Evolutionary conservation across 2,329 filamentous ascomycete genomes (phyloP), one percentile per base, ranked within the genome.

Genomic region (Capronia epimyces): DNA sequence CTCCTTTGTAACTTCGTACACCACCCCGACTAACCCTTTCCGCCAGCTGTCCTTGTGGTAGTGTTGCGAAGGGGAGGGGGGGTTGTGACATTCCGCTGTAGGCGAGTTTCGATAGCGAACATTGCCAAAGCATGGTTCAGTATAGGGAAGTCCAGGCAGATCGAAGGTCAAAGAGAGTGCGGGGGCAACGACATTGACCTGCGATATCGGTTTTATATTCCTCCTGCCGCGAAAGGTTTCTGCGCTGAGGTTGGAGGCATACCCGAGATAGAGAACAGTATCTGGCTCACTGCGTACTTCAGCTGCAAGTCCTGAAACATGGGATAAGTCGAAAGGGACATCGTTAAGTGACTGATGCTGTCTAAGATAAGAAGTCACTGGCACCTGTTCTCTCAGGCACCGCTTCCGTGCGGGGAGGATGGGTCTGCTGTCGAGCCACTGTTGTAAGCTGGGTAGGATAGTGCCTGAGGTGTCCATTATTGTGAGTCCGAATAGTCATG

Each of bases 81-180:
- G 31, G 40, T 46, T 20, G 57, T 49, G 3, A 34, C 48, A 13
- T 46, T 42, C 22, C 43, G 22, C n/a, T 49, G 54, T 29, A 29
- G 66, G 55, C 32, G 66, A 53, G 55, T 81, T 75, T 42, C 84
- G 80, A 46, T 76, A 75, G 13, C 77, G 79, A 2, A 84, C 85
- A 63, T 95, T 95, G 50, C 89, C 89, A 66, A 97, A 96, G 67
- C 91, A 95, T 0, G 93, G 91, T 69, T 97, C 93, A 10, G 71
- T 65, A 70, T 97, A 97, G 0, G 93, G 87, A 1, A 96, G 64
- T 1, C 89, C 91, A 0, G 89, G 81, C 0, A 97, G 79, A 65
- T 93, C 86, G 67, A 98, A 96, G 5, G 83, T 87, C 46, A 98
- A 74, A 43, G 80, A 76, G 42, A 97, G 74, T 3, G 80, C 78